Conservation (phyloP, 495 filamentous ascomycete species). For the Xylaria intraflava region DNA sequence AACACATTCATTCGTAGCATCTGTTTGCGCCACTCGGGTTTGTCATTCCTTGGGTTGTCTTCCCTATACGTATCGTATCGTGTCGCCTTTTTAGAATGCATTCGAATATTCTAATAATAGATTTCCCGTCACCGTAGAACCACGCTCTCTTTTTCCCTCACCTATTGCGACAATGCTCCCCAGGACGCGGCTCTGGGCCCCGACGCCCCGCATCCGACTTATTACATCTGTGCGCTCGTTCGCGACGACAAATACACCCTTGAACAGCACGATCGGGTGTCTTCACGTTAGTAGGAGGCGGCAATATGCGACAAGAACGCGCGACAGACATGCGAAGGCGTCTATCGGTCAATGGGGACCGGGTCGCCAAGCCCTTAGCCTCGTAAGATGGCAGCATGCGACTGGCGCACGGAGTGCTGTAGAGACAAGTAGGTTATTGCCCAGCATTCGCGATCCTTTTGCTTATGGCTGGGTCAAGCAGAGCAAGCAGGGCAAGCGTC, state of each 20-base stretch:
- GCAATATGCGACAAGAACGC: constrained; percentile 2
- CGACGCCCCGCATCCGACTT: background rate
- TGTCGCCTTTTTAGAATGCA: no score
- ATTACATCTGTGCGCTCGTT: constrained; percentile 2
- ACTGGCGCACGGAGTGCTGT: constrained; percentile 1
- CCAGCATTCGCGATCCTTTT: background rate
- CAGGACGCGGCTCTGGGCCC: constrained; percentile 10
- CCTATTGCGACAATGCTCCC: background rate
- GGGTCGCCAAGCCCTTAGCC: background rate
- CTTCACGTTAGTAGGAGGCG: constrained; percentile 8
- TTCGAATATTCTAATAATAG: background rate
- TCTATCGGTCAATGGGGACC: background rate
- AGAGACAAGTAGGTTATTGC: constrained; percentile 4
- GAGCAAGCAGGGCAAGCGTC: constrained; percentile 7
- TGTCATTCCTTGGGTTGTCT: background rate
- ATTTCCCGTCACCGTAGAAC: background rate
- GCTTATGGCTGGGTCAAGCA: constrained; percentile 6
- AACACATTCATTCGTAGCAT: no score
- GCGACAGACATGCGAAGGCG: background rate
- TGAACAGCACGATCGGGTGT: background rate
- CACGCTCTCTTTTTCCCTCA: background rate
- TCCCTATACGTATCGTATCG: background rate
- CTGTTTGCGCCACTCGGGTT: background rate
- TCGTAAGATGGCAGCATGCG: constrained; percentile 1
- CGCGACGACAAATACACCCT: background rate